A percentile compares a stretch with the other conserved stretches of the same genome.
phyloP scores from a whole-genome alignment of 164 flowering plant species.

The Magnolia kwangsiensis region DNA sequence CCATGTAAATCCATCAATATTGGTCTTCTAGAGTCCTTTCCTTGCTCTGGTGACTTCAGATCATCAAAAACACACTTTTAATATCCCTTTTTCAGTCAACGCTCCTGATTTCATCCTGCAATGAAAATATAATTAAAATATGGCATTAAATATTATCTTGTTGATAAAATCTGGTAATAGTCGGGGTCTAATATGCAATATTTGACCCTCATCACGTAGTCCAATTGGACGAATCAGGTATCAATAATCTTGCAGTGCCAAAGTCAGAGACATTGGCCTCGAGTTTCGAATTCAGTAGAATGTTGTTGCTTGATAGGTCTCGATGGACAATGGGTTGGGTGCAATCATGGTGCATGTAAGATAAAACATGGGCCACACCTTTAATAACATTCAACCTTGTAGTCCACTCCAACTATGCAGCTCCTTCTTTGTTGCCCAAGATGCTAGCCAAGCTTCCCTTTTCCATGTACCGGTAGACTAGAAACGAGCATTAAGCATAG shows the following conservation, averaged over 20 bases:
- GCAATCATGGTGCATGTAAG: conserved; percentile 75
- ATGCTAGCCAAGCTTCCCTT: conserved; percentile 50
- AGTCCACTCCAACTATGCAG: conserved; percentile 38
- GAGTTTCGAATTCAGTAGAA: conserved; percentile 42
- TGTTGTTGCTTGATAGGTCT: conserved; percentile 50
- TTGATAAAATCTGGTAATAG: too few species aligned
- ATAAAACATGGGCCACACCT: conserved; percentile 66
- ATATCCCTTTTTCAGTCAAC: too few species aligned
- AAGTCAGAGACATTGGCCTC: conserved; percentile 59
- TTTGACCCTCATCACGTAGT: too few species aligned
- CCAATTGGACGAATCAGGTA: conserved; percentile 46
- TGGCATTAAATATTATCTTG: too few species aligned
- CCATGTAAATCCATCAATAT: too few species aligned
- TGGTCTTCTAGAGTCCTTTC: too few species aligned
- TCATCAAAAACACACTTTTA: too few species aligned
- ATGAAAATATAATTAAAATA: too few species aligned
- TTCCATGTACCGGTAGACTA: conserved; percentile 59
- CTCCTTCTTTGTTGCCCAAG: conserved; percentile 23
- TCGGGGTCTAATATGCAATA: too few species aligned
- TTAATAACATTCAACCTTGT: conserved; percentile 44
- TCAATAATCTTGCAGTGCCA: conserved; percentile 54
- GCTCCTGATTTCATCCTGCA: too few species aligned
- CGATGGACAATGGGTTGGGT: conserved; percentile 55
- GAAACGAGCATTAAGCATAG: conserved; percentile 27
- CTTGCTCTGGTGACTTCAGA: too few species aligned